Base-by-base conservation (phyloP, 2,329 filamentous ascomycete species). In the Trichophyton simii region DNA sequence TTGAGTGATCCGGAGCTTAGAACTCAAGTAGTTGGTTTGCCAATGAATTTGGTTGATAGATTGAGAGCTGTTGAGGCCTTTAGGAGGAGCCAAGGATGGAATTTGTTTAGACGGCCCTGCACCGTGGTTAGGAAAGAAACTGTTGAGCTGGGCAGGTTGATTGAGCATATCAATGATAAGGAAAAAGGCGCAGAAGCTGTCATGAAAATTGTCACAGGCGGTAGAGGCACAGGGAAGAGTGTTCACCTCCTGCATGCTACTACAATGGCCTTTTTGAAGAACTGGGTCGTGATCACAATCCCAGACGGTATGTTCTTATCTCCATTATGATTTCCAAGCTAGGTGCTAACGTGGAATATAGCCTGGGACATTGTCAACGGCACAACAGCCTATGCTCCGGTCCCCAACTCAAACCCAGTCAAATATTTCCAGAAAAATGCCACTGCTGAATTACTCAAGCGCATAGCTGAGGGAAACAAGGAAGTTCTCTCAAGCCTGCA, bases 61-160 rank as follows among this genome's bases (percentile, higher is more conserved):
- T 78, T 99, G 77, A 83, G 91, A 68, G 82, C 85, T n/a, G 80
- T 88, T 60, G 89, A 95, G 71, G 91, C 89, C 2, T 99, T 99
- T 80, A 95, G 96, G 82, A 80, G 85, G 22, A 88, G 85, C 25
- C 94, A 97, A 80, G 85, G 83, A 65, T 99, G 94, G 91, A 83
- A 81, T 63, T 77, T 96, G 69, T 99, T 97, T 76, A 80, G 89
- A 67, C 82, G 85, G 66, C 94, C 94, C 28, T 88, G 88, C 61
- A 83, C 87, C 60, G 77, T 99, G 71, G 78, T 96, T 64, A 83
- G 91, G 67, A 79, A 82, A 62, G 89, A 96, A 78, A 88, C 87
- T n/a, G 77, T 88, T 46, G 81, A 88, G 63, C 69, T 96, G 68
- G 82, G 83, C n/a, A 78, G 77, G 67, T 78, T 80, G 66, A 80